Evolutionary conservation across 768 basidiomycete genomes (phyloP).

Genomic region (Multifurca ochricompacta): DNA sequence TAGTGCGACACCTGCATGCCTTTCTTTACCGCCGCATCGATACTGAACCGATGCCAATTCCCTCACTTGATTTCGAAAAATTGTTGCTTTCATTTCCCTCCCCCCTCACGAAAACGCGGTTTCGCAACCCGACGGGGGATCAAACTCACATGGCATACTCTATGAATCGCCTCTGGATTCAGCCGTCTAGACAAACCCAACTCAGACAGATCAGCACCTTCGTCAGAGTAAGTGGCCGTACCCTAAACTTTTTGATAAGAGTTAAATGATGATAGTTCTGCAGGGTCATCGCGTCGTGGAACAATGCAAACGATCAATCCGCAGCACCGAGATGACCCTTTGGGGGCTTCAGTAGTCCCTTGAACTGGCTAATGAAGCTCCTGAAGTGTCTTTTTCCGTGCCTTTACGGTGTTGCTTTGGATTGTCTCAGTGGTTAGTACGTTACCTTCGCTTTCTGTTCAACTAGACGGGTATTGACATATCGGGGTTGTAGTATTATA

Average conservation of each 20-base stretch:
- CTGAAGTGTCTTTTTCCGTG: constrained; percentile 57
- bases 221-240: neutral
- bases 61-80: neutral
- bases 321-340: constrained; percentile 7
- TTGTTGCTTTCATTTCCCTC: too few species aligned
- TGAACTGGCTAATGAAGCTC: constrained; percentile 32
- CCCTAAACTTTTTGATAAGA: neutral
- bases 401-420: constrained; percentile 71
- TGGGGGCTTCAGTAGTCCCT: constrained; percentile 6
- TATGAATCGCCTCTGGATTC: neutral
- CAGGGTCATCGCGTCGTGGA: neutral
- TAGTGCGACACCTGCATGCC: neutral
- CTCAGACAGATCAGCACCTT: neutral
- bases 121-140: neutral
- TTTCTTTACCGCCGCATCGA: neutral
- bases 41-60: neutral
- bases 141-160: neutral
- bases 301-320: constrained; percentile 3
- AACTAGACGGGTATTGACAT: neutral
- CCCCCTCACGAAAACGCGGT: neutral
- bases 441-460: neutral
- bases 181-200: neutral
- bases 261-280: neutral
- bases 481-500: constrained; percentile 34
- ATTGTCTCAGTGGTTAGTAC: constrained; percentile 59